Percentiles rank a stretch among this genome's conserved stretches.
Conservation (phyloP, 1,139 yeast species). For the Sugiyamaella pinicola region DNA sequence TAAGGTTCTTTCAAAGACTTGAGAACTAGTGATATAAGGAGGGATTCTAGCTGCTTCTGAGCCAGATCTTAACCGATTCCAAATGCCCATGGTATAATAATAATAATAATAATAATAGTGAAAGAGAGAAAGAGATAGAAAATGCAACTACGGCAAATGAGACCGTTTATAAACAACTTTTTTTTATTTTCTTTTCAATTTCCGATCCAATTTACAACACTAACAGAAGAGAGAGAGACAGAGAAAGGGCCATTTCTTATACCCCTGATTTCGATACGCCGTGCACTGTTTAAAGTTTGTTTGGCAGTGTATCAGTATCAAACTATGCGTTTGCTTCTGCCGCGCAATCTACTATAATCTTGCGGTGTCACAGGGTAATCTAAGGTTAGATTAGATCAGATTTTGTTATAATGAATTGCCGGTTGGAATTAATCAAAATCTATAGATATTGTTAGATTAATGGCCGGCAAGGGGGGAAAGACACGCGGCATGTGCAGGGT, state of each 20-base stretch:
- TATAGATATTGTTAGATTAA: not conserved
- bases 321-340: not conserved
- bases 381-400: not conserved
- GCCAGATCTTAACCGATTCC: constrained; percentile 23
- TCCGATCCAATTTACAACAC: too few species aligned
- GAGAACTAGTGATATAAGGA: constrained; percentile 22
- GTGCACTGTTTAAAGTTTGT: not conserved
- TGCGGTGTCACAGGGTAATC: too few species aligned
- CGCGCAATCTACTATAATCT: not conserved
- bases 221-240: too few species aligned
- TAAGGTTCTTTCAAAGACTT: constrained; percentile 22
- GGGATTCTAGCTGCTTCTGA: constrained; percentile 23
- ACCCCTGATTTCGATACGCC: not conserved
- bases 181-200: too few species aligned
- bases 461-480: not conserved
- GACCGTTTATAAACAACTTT: too few species aligned
- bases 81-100: constrained; percentile 11
- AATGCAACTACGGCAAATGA: too few species aligned
- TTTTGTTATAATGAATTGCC: not conserved
- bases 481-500: too few species aligned
- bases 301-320: too few species aligned
- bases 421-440: too few species aligned
- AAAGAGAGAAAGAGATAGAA: too few species aligned
- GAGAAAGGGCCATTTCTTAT: too few species aligned
- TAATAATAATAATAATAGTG: too few species aligned